Conservation (phyloP, 306 rosid genomes). For the Quercus glauca region DNA sequence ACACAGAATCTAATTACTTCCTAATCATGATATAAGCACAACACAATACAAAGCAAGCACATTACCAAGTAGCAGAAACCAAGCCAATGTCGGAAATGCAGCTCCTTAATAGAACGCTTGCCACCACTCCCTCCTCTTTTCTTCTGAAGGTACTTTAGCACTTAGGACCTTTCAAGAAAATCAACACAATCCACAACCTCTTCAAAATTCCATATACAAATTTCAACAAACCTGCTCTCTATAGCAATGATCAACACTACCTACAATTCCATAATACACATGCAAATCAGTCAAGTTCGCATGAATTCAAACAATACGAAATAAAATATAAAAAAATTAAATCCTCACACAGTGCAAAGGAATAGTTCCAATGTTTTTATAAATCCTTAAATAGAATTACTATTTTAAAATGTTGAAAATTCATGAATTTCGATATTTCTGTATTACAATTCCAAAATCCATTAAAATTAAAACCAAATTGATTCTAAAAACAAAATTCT, state of each 20-base stretch:
- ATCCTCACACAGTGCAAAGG: background rate
- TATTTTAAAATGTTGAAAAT: too few relatives aligned
- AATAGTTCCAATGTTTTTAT: background rate
- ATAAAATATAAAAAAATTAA: background rate
- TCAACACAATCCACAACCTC: background rate
- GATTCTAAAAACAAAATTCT: background rate
- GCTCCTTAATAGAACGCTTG: slow-evolving; percentile 60
- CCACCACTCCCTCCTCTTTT: slow-evolving; percentile 63
- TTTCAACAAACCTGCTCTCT: slow-evolving; percentile 57
- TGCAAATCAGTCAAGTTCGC: slow-evolving; percentile 9
- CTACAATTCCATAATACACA: slow-evolving; percentile 38
- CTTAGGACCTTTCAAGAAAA: slow-evolving; percentile 18
- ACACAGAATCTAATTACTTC: background rate
- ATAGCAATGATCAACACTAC: slow-evolving; percentile 52
- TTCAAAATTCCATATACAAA: slow-evolving; percentile 18
- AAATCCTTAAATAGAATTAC: too few relatives aligned
- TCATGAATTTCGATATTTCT: too few relatives aligned
- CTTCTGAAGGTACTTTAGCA: slow-evolving; percentile 45
- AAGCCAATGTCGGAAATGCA: slow-evolving; percentile 68
- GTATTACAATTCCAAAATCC: too few relatives aligned
- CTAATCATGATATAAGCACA: background rate
- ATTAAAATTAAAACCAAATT: too few relatives aligned
- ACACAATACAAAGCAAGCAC: slow-evolving; percentile 1
- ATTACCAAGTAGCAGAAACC: slow-evolving; percentile 75
- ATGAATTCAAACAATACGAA: background rate